These are phyloP conservation scores for Ceratocystis eucalypticola DNA, from an alignment of 2,329 filamentous ascomycete genomes.

Conservation along the genomic window DNA sequence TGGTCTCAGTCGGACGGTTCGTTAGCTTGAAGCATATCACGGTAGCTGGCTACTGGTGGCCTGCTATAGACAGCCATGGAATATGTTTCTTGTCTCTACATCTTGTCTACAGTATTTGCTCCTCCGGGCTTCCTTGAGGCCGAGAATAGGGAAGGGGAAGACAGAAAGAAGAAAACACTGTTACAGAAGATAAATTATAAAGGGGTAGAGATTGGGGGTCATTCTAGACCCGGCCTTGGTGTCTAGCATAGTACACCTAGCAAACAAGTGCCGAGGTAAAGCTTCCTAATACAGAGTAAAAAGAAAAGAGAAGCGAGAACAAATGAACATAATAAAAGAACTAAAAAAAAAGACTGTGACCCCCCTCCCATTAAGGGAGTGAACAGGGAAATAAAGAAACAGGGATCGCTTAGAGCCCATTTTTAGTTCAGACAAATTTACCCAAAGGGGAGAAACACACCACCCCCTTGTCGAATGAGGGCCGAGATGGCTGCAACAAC, in stretches of 20 bases:
- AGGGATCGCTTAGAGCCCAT: conserved; percentile 11
- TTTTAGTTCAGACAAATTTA: conserved; percentile 9
- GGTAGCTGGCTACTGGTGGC: background rate
- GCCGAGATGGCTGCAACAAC: background rate
- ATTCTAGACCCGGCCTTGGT: background rate
- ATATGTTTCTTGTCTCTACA: no score
- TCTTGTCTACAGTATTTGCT: background rate
- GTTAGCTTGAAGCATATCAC: background rate
- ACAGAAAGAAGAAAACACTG: background rate
- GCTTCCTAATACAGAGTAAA: background rate
- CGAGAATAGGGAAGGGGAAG: background rate
- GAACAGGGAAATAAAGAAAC: background rate
- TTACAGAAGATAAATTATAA: background rate
- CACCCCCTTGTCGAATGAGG: background rate
- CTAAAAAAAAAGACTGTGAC: background rate
- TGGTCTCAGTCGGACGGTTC: background rate
- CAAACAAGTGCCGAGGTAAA: background rate
- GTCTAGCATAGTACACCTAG: no score
- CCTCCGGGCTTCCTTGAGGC: background rate
- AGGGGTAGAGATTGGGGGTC: background rate
- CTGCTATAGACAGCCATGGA: no score
- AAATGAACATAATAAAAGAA: background rate
- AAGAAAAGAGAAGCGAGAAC: background rate
- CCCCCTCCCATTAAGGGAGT: background rate
- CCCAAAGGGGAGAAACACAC: background rate